Percentiles rank a stretch among this genome's conserved stretches.
These are phyloP conservation scores for Ramichloridium luteum DNA, from an alignment of 2,329 filamentous ascomycete genomes.

Conservation along the genomic window DNA sequence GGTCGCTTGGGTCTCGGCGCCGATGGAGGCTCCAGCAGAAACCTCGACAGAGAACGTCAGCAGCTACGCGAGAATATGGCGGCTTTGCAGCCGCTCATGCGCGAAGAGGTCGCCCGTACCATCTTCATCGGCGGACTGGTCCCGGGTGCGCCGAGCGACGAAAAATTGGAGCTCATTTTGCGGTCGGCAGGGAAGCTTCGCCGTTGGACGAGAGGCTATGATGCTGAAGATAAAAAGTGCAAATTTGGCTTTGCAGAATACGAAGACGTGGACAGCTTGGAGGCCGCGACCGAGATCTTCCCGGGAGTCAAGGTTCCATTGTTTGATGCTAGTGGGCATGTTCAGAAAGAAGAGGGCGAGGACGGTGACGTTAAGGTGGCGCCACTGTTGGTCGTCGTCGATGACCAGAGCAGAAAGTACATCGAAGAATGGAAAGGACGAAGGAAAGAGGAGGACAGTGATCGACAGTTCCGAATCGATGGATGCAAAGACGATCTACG, in stretches of 20 bases:
- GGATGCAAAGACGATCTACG: slow-evolving; percentile 56
- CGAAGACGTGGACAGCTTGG: slow-evolving; percentile 79
- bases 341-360: slow-evolving; percentile 34
- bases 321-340: slow-evolving; percentile 35
- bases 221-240: slow-evolving; percentile 68
- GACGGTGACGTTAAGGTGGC: slow-evolving; percentile 27
- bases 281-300: slow-evolving; percentile 73
- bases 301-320: slow-evolving; percentile 70
- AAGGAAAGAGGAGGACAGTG: slow-evolving; percentile 49
- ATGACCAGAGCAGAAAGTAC: slow-evolving; percentile 72
- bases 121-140: slow-evolving; percentile 83
- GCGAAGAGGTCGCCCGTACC: slow-evolving; percentile 82
- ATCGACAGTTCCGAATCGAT: slow-evolving; percentile 56
- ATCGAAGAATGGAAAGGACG: slow-evolving; percentile 67
- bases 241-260: slow-evolving; percentile 94
- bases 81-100: slow-evolving; percentile 61
- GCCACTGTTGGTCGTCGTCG: slow-evolving; percentile 48
- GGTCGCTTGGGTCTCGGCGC: slow-evolving; percentile 41
- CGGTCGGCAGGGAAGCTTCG: slow-evolving; percentile 61
- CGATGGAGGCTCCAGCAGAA: slow-evolving; percentile 41
- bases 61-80: slow-evolving; percentile 22
- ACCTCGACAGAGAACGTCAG: slow-evolving; percentile 41
- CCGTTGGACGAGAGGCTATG: slow-evolving; percentile 70
- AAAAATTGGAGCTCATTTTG: slow-evolving; percentile 66
- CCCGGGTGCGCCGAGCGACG: slow-evolving; percentile 62